A percentile compares a stretch with the other conserved stretches of the same genome.
Conservation (phyloP, 768 basidiomycete genomes). For the Lentinula aciculospora region DNA sequence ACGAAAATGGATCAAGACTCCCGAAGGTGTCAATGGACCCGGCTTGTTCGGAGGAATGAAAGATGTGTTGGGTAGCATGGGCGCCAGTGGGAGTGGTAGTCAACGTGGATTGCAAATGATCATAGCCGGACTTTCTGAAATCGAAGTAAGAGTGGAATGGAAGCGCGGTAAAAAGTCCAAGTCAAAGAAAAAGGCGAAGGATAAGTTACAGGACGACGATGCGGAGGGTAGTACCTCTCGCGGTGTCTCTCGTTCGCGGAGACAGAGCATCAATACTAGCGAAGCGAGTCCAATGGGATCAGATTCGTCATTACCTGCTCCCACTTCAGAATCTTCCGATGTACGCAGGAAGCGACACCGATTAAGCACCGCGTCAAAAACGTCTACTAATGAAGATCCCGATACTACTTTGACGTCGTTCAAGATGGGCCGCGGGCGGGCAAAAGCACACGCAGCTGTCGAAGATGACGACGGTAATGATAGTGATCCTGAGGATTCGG, state of each 20-base stretch:
- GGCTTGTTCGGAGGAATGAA: conserved; percentile 32
- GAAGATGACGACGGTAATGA: conserved; percentile 60
- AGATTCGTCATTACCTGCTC: neutral
- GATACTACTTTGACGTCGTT: neutral
- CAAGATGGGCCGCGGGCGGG: neutral
- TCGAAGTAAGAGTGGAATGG: conserved; percentile 83
- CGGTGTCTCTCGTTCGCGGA: neutral
- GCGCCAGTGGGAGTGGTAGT: conserved; percentile 10
- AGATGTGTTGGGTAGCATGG: conserved; percentile 11
- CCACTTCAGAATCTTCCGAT: neutral
- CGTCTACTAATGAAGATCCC: neutral
- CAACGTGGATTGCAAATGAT: conserved; percentile 5
- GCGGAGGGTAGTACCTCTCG: conserved; percentile 11
- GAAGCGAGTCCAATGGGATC: neutral
- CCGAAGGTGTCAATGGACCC: conserved; percentile 25
- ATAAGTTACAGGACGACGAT: conserved; percentile 21
- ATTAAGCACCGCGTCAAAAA: neutral
- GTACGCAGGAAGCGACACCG: neutral
- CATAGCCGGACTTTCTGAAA: conserved; percentile 27
- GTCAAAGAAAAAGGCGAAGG: conserved; percentile 13
- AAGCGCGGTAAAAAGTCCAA: conserved; percentile 37
- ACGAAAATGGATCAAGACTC: conserved; percentile 63
- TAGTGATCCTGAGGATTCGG: conserved; percentile 93
- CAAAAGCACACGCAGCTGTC: conserved; percentile 4
- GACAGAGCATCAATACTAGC: neutral